phyloP scores from a whole-genome alignment of 345 rosid genomes.

The Populus euphratica region DNA sequence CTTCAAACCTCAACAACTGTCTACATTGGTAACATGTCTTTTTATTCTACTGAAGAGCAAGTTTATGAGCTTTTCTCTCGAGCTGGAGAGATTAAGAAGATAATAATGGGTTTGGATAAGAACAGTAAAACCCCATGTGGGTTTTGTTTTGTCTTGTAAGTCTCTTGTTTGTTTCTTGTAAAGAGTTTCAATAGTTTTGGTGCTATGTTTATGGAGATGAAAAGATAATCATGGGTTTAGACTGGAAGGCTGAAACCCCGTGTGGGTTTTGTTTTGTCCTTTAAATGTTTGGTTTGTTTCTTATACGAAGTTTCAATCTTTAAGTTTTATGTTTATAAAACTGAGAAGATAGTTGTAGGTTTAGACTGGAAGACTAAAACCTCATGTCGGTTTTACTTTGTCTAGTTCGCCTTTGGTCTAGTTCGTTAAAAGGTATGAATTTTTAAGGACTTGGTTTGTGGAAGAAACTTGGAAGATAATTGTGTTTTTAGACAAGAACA shows the following conservation, averaged over 20 bases:
- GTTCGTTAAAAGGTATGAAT: background rate
- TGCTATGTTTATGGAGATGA: slow-evolving; percentile 52
- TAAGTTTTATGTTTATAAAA: background rate
- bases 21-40: slow-evolving; percentile 91
- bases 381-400: background rate
- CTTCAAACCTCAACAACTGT: slow-evolving; percentile 63
- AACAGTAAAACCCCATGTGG: slow-evolving; percentile 96
- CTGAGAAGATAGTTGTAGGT: background rate
- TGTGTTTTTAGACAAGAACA: background rate
- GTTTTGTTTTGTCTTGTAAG: slow-evolving; percentile 84
- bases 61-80: slow-evolving; percentile 92
- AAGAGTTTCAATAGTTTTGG: background rate
- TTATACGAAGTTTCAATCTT: background rate
- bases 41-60: slow-evolving; percentile 96
- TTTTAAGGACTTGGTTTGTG: background rate
- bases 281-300: slow-evolving; percentile 35
- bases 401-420: background rate
- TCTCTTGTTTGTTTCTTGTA: background rate
- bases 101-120: slow-evolving; percentile 97
- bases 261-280: slow-evolving; percentile 89
- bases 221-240: slow-evolving; percentile 95
- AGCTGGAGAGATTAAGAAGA: slow-evolving; percentile 94
- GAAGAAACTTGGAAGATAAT: background rate
- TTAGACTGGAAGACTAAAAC: background rate
- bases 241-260: slow-evolving; percentile 87